Evolutionary conservation across 495 filamentous ascomycete genomes (phyloP), one percentile per base, ranked within the genome.

Genomic region (Daldinia loculata): DNA sequence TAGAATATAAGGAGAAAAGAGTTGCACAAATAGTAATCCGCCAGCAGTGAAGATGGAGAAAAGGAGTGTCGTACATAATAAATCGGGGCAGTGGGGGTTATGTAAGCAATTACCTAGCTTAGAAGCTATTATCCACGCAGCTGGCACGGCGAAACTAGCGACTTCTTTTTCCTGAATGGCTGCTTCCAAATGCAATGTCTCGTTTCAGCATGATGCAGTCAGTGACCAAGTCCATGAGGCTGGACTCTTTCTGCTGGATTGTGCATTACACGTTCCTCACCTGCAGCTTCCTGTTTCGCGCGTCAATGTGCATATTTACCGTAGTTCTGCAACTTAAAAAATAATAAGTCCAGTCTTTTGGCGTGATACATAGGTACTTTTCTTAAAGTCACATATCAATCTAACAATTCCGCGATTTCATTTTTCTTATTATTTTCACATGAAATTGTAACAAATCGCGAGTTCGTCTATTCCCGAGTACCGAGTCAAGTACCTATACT

Each of bases 221-320:
- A 41, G 50, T 19, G 8, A 14, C 43, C 43, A 48, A 48, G 43
- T 48, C 43, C 69, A 60, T 56, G 63, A 72, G 69, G 69, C 63
- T 72, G 69, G 63, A 59, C 58, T 30, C 30, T 56, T 56, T 51
- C 48, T 38, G 56, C 59, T 63, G 53, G 66, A 56, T 69, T 59
- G 48, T 70, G 67, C 67, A 70, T 70, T 8, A 45, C 41, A 48
- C 43, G 56, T 61, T 56, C 56, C 62, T 52, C 50, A 71, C 57
- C 62, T 66, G 62, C 68, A 66, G 68, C 62, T 71, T 66, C 61
- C 63, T 61, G 61, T 61, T 70, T 70, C 61, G 22, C 62, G 67
- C 56, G 67, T 64, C 38, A 41, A 58, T 63, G 39, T 69, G 53
- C 26, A 48, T 59, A 50, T 41, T 11, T 48, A 17, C 43, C 8